Evolutionary conservation across 148 eudicot genomes (phyloP).

Genomic region (Rhododendron simsii): DNA sequence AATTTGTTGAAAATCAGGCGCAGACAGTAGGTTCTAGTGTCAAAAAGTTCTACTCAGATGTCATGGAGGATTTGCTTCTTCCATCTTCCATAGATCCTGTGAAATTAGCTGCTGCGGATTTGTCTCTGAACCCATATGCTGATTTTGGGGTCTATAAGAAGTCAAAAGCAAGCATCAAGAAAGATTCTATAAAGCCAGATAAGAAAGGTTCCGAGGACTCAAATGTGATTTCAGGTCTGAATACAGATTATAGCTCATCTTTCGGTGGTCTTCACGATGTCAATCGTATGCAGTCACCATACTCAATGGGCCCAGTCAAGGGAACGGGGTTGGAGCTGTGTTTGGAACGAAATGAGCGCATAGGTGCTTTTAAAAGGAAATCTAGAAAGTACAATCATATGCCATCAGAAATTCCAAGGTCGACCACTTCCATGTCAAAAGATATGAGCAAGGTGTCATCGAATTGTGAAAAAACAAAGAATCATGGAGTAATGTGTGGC

Average conservation of each 20-base stretch:
- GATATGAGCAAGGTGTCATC: conserved; percentile 5
- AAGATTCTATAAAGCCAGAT: conserved; percentile 18
- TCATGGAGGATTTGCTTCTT: conserved; percentile 60
- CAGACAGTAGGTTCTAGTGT: conserved; percentile 66
- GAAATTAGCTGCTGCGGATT: conserved; percentile 37
- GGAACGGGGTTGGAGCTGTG: conserved; percentile 5
- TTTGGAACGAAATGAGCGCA: conserved; percentile 3
- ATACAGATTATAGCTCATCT: conserved; percentile 3
- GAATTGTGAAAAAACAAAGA: conserved; percentile 5
- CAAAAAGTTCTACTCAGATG: conserved; percentile 75
- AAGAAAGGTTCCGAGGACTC: conserved; percentile 21
- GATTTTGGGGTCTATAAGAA: conserved; percentile 29
- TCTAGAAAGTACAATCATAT: conserved; percentile 15
- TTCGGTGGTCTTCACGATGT: conserved; percentile 4
- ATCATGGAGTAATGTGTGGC: conserved; percentile 11
- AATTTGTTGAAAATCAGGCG: conserved; percentile 70
- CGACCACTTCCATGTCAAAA: conserved; percentile 7
- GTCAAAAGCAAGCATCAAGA: conserved; percentile 25
- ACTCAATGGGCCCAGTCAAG: conserved; percentile 1
- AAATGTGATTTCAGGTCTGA: conserved; percentile 12
- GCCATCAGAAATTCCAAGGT: conserved; percentile 14
- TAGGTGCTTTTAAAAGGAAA: neutral
- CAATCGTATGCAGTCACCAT: conserved; percentile 2
- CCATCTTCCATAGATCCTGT: conserved; percentile 39
- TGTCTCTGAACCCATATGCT: conserved; percentile 32